These are phyloP conservation scores for Tilletia caries DNA, from an alignment of 1,284 basidiomycete genomes.

Conservation along the genomic window DNA sequence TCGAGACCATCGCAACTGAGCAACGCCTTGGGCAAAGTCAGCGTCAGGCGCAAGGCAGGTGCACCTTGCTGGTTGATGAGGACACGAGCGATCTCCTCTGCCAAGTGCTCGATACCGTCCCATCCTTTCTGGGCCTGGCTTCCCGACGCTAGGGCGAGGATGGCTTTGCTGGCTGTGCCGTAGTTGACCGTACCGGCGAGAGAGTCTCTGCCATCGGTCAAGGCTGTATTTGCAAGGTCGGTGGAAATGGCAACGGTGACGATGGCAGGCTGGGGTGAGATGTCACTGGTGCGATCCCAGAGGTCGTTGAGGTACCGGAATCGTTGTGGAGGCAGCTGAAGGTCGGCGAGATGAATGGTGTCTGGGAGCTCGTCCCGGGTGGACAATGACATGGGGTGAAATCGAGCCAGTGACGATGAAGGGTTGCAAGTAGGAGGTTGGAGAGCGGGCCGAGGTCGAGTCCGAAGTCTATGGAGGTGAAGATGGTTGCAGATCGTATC, in stretches of 20 bases:
- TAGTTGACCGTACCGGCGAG: slow-evolving; percentile 11
- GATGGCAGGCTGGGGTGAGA: slow-evolving; percentile 1
- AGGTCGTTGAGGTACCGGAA: slow-evolving; percentile 2
- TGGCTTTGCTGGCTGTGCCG: slow-evolving; percentile 10
- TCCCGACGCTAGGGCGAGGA: slow-evolving; percentile 2
- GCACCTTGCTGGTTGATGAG: neutral
- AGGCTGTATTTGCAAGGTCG: neutral
- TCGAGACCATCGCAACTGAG: neutral
- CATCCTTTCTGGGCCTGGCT: neutral
- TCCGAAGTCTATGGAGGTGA: too few relatives aligned
- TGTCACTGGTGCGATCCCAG: slow-evolving; percentile 1
- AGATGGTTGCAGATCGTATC: too few relatives aligned
- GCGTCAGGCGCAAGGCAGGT: neutral
- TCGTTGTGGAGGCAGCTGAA: slow-evolving; percentile 11
- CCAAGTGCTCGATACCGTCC: slow-evolving; percentile 6
- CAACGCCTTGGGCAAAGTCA: neutral
- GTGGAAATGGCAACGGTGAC: neutral
- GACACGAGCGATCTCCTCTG: neutral
- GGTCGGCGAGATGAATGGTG: slow-evolving; percentile 7
- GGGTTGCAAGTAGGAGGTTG: too few relatives aligned
- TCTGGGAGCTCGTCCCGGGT: neutral
- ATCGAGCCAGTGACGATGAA: neutral
- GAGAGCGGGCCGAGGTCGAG: too few relatives aligned
- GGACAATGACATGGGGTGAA: neutral
- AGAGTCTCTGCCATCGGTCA: slow-evolving; percentile 11